Conservation (phyloP, 2,329 filamentous ascomycete species). For the Ophiostoma pallidulum region DNA sequence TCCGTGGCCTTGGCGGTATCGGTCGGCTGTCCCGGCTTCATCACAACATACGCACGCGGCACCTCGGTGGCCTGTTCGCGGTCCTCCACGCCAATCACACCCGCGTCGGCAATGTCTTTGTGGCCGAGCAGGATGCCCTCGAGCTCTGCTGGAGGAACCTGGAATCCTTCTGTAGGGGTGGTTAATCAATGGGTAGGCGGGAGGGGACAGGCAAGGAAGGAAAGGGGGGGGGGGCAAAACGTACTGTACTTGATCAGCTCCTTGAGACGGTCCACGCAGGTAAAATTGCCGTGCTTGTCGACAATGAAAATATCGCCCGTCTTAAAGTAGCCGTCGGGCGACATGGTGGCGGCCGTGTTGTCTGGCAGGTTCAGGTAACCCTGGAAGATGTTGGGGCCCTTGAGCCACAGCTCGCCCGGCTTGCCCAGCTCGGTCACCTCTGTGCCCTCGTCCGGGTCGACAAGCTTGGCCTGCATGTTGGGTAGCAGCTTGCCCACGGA, state of each 20-base stretch:
- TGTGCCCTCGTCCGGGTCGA: constrained; percentile 47
- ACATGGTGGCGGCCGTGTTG: constrained; percentile 61
- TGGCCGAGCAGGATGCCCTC: constrained; percentile 38
- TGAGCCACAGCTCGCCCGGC: constrained; percentile 65
- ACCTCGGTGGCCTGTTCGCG: constrained; percentile 55
- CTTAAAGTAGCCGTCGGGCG: constrained; percentile 74
- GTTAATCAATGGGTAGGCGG: neutral
- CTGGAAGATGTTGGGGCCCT: constrained; percentile 70
- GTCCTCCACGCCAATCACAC: constrained; percentile 54
- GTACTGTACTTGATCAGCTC: constrained; percentile 52
- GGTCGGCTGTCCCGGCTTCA: constrained; percentile 27
- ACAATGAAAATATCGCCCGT: constrained; percentile 80
- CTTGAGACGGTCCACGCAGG: constrained; percentile 80
- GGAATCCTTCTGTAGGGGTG: constrained; percentile 51
- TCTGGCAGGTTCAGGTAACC: constrained; percentile 69
- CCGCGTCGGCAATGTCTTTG: constrained; percentile 43
- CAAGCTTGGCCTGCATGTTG: constrained; percentile 74
- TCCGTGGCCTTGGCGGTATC: constrained; percentile 28
- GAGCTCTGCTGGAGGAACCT: constrained; percentile 59
- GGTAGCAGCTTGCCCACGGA: constrained; percentile 69
- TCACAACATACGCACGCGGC: constrained; percentile 56
- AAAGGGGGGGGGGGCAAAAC: constrained; percentile 17
- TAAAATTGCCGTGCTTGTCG: constrained; percentile 71
- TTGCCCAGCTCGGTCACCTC: constrained; percentile 44
- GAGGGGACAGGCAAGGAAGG: neutral